Conservation (phyloP, 2,329 filamentous ascomycete genomes). For the Exophiala calicioides region DNA sequence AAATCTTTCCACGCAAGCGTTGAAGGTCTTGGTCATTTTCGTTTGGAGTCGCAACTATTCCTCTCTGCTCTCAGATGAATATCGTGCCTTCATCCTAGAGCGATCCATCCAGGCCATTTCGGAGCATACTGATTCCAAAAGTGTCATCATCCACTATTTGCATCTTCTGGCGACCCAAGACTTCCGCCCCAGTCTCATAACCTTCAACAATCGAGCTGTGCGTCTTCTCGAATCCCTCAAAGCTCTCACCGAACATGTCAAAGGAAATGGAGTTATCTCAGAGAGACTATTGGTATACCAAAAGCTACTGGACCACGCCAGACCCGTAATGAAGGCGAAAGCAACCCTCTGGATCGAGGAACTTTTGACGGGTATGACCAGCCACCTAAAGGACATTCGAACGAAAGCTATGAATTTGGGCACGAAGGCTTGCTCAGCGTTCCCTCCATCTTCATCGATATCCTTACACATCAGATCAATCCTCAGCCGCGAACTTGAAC, state of each 20-base stretch:
- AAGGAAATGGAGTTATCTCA: slow-evolving; percentile 77
- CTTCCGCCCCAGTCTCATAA: slow-evolving; percentile 65
- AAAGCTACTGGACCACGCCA: slow-evolving; percentile 71
- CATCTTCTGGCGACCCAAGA: slow-evolving; percentile 78
- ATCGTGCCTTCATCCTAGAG: slow-evolving; percentile 77
- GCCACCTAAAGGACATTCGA: slow-evolving; percentile 74
- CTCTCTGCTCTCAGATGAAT: slow-evolving; percentile 72
- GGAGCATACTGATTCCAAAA: slow-evolving; percentile 69
- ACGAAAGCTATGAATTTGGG: slow-evolving; percentile 73
- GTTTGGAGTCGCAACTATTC: slow-evolving; percentile 73
- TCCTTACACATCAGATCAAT: slow-evolving; percentile 62
- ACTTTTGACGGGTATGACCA: slow-evolving; percentile 78
- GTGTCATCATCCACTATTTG: slow-evolving; percentile 75
- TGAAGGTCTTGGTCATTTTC: slow-evolving; percentile 75
- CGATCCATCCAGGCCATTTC: slow-evolving; percentile 74
- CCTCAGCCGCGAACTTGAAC: slow-evolving; percentile 52
- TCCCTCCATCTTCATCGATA: slow-evolving; percentile 69
- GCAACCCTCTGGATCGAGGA: slow-evolving; percentile 77
- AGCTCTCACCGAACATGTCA: slow-evolving; percentile 70
- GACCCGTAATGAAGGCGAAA: slow-evolving; percentile 68
- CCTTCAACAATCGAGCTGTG: slow-evolving; percentile 55
- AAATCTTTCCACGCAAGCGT: slow-evolving; percentile 72
- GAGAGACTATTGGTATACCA: slow-evolving; percentile 78
- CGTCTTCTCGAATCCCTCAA: slow-evolving; percentile 71
- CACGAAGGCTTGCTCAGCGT: slow-evolving; percentile 65